These are phyloP conservation scores for Purpureocillium lavendulum DNA, from an alignment of 2,329 filamentous ascomycete genomes.

Conservation along the genomic window DNA sequence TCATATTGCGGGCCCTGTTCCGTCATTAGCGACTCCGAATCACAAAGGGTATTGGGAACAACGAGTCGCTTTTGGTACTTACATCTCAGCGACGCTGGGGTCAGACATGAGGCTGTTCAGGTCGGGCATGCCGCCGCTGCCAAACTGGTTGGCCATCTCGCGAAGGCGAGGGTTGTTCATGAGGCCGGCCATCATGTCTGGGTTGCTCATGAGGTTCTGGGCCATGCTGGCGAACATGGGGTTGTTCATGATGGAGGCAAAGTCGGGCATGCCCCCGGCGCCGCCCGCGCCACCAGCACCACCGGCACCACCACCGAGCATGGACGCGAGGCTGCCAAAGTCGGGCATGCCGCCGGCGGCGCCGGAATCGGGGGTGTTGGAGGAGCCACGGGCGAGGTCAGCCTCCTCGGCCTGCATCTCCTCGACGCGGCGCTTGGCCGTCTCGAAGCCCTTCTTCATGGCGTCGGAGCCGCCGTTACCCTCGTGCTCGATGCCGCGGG, in stretches of 20 bases:
- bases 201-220: slow-evolving; percentile 95
- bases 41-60: background rate
- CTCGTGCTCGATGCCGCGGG: slow-evolving; percentile 86
- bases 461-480: slow-evolving; percentile 90
- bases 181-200: slow-evolving; percentile 80
- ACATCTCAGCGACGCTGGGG: slow-evolving; percentile 88
- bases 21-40: background rate
- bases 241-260: slow-evolving; percentile 85
- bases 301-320: slow-evolving; percentile 47
- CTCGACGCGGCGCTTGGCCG: slow-evolving; percentile 77
- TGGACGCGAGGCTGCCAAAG: slow-evolving; percentile 59
- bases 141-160: slow-evolving; percentile 79
- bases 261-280: slow-evolving; percentile 78
- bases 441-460: slow-evolving; percentile 96
- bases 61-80: slow-evolving; percentile 33
- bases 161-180: slow-evolving; percentile 90
- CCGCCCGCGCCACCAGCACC: slow-evolving; percentile 53
- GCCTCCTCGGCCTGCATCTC: slow-evolving; percentile 54
- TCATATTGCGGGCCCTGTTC: slow-evolving; percentile 36
- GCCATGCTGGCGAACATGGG: slow-evolving; percentile 98
- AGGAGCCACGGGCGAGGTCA: slow-evolving; percentile 32
- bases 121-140: slow-evolving; percentile 78
- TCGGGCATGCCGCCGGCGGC: slow-evolving; percentile 61
- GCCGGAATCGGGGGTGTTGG: slow-evolving; percentile 39
- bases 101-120: slow-evolving; percentile 82